Evolutionary conservation across 1,284 basidiomycete species (phyloP), one percentile per base, ranked within the genome.

Genomic region (Microbotryum silenes-acaulis): DNA sequence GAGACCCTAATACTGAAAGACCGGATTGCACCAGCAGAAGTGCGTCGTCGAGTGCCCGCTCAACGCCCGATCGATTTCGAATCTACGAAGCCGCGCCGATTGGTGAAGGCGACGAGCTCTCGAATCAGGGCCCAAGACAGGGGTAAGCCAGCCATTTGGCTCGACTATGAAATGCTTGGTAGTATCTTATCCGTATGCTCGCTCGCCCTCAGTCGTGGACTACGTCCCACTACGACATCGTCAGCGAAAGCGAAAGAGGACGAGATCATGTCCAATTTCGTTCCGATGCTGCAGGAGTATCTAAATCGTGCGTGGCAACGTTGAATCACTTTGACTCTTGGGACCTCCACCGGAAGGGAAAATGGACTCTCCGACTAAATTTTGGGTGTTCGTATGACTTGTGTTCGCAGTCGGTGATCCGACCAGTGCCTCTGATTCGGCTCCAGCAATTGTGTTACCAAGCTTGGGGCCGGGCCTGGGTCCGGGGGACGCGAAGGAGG

Each of bases 251-350:
- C 37, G 37, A 42, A 42, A 10, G 61, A 56, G 12, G 61, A 58
- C 45, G 67, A 65, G 14, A 55, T 66, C 55, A 72, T 71, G 64
- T 57, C 57, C 23, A 66, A 65, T 56, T 72, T 72, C 53, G 69
- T 68, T 6, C 64, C 68, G 3, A 68, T 72, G 69, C 63, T 72
- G 31, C 55, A 70, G 21, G 71, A 72, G 53, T 72, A 71, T 51
- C 58, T 72, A 10, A 67, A 64, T 1, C 56, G 71, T 72, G 46
- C 44, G 68, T 59, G 3, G 5, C 12, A 9, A n/a, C 18, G 21
- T 33, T 18, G 6, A 10, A 18, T 42, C 37, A 18, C 14, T 31
- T 31, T 31, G 31, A 42, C 37, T 12, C 16, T 31, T 31, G 31
- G 9, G 7, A 31, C 8, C 7, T 31, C 2, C 37, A 10, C 37